Evolutionary conservation across 2,329 filamentous ascomycete species (phyloP).

Genomic region (Cadophora luteo-olivacea): DNA sequence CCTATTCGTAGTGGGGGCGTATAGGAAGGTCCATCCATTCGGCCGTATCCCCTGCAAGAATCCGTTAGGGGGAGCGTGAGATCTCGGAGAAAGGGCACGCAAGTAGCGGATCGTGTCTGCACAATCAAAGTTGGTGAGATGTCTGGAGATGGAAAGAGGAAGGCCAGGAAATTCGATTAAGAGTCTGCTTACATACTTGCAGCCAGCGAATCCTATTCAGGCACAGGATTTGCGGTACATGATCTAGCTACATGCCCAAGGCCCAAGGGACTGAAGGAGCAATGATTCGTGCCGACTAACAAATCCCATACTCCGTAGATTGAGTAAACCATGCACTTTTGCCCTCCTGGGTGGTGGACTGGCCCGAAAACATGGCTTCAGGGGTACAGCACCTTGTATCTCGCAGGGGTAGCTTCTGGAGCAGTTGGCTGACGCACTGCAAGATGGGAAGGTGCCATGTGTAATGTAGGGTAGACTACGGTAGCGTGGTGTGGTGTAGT

Average conservation of each 20-base stretch:
- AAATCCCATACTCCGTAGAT: constrained; percentile 17
- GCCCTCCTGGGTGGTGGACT: constrained; percentile 25
- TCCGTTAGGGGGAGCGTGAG: constrained; percentile 3
- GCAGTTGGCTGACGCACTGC: constrained; percentile 22
- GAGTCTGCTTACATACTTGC: constrained; percentile 37
- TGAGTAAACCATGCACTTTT: constrained; percentile 33
- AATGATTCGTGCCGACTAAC: constrained; percentile 15
- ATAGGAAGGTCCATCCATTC: constrained; percentile 38
- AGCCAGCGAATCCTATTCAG: constrained; percentile 27
- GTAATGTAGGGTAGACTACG: not conserved
- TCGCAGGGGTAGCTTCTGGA: constrained; percentile 14
- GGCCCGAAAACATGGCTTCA: constrained; percentile 16
- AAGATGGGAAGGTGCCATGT: not conserved
- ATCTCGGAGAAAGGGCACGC: constrained; percentile 10
- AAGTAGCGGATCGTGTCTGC: constrained; percentile 22
- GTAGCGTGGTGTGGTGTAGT: not conserved
- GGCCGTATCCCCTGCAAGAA: constrained; percentile 40
- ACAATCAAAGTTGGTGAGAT: constrained; percentile 23
- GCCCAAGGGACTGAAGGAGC: constrained; percentile 2
- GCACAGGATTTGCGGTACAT: constrained; percentile 20
- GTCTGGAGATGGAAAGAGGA: constrained; percentile 2
- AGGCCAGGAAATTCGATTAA: constrained; percentile 16
- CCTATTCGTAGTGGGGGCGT: constrained; percentile 36
- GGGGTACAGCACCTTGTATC: constrained; percentile 8
- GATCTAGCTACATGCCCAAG: constrained; percentile 3